A percentile compares a stretch with the other conserved stretches of the same genome.
phyloP scores from a whole-genome alignment of 495 filamentous ascomycete species.

The Pseudoneurospora amorphoporcata region DNA sequence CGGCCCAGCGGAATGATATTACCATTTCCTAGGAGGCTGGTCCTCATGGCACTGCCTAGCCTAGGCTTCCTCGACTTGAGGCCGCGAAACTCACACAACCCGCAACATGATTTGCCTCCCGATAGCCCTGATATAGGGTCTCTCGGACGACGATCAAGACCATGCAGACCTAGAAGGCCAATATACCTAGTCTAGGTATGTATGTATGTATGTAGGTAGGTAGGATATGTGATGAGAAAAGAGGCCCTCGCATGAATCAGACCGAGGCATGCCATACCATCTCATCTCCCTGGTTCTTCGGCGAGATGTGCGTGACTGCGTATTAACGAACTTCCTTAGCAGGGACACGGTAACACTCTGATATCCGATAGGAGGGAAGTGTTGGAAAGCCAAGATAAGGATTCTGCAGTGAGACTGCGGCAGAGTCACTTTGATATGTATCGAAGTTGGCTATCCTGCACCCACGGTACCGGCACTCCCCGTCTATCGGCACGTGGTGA shows the following conservation, averaged over 20 bases:
- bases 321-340: neutral
- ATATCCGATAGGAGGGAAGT: neutral
- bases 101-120: neutral
- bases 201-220: neutral
- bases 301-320: neutral
- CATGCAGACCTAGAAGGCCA: neutral
- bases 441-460: neutral
- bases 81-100: neutral
- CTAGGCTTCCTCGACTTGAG: neutral
- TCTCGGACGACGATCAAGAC: neutral
- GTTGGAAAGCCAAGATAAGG: neutral
- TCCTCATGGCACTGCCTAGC: neutral
- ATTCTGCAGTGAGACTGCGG: neutral
- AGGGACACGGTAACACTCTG: neutral
- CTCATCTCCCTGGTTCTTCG: neutral
- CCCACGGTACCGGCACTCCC: neutral
- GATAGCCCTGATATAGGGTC: neutral
- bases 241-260: neutral
- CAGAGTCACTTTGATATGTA: neutral
- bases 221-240: neutral
- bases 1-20: neutral
- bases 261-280: neutral
- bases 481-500: neutral
- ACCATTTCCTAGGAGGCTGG: neutral
- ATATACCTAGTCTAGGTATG: neutral